Conservation (phyloP, 495 filamentous ascomycete genomes). For the Trichoderma virens region DNA sequence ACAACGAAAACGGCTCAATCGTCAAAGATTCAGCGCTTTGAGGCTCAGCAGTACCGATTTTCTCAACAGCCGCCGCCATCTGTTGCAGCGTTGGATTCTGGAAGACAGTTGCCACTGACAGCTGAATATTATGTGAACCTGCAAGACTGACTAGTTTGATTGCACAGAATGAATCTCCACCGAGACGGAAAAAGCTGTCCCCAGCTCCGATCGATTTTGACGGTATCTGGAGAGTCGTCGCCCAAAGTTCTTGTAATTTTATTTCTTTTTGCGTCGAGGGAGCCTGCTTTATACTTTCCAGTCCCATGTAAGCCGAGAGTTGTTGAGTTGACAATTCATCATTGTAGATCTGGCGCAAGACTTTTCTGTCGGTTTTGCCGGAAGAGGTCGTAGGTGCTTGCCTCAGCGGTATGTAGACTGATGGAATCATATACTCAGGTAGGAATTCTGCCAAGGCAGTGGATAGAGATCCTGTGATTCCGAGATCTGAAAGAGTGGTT, state of each 20-base stretch:
- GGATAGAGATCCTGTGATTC: background rate
- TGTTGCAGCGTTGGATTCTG: background rate
- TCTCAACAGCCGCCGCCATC: background rate
- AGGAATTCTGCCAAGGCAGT: background rate
- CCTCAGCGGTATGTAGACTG: background rate
- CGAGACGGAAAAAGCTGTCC: slow-evolving; percentile 30
- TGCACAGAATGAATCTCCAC: slow-evolving; percentile 33
- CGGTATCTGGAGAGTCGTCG: background rate
- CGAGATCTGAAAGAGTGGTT: background rate
- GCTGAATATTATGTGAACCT: background rate
- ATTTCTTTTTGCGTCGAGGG: background rate
- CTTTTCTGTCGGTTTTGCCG: background rate
- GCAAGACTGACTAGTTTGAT: slow-evolving; percentile 26
- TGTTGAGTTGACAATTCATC: background rate
- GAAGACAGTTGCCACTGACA: background rate
- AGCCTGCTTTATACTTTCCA: background rate
- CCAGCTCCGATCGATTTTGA: slow-evolving; percentile 1
- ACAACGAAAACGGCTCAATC: background rate
- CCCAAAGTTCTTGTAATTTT: background rate
- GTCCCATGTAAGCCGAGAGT: background rate
- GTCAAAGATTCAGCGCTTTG: background rate
- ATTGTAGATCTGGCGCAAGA: background rate
- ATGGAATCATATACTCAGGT: background rate
- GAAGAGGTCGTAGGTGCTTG: background rate
- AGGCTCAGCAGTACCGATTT: background rate